Base-by-base conservation (phyloP, 352 stramenopile genomes). In the Nothophytophthora sp. region DNA sequence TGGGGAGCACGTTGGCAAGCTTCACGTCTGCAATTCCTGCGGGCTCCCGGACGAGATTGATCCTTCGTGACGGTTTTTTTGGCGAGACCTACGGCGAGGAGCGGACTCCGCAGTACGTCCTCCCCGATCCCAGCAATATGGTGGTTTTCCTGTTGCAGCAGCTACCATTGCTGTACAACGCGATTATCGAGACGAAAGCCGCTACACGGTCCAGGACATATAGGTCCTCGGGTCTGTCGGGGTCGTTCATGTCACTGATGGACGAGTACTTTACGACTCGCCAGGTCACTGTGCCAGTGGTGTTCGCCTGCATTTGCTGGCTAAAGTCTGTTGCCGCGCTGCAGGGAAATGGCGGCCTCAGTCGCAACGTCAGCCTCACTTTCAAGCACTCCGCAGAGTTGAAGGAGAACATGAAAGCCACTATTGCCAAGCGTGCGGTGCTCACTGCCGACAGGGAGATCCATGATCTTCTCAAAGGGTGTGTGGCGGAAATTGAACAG, bases 241-340 rank as follows among this genome's bases (percentile, higher is more conserved):
- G 28, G 4, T 57, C 47, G 18, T 67, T 70, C 37, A 42, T 63
- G 12, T 29, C 20, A 12, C 33, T 35, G n/a, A 53, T 68, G 34
- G 60, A 62, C 8, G 32, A 61, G 36, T 72, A 46, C 18, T 69
- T 75, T 33, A 59, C 48, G 10, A 66, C 40, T 8, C 49, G 50
- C 19, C 34, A 53, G 16, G 53, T 66, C 28, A 57, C 46, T 30
- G 15, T 76, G 2, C 57, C 51, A 0, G 44, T 70, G 9, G 53
- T 61, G 29, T 76, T 76, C 28, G 48, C 52, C 3, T 62, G 50
- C 19, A 58, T 64, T 11, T 70, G 66, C 37, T 76, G 62, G 62
- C 19, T 72, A 11, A 68, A 68, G 16, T 63, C 61, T 1, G 57
- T 67, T 6, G 50, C 57, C 13, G 61, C 52, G n/a, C 46, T 76